Percentiles rank a stretch among this genome's conserved stretches.
phyloP scores from a whole-genome alignment of 1,139 yeast species.

The Sugiyamaella paludigena region DNA sequence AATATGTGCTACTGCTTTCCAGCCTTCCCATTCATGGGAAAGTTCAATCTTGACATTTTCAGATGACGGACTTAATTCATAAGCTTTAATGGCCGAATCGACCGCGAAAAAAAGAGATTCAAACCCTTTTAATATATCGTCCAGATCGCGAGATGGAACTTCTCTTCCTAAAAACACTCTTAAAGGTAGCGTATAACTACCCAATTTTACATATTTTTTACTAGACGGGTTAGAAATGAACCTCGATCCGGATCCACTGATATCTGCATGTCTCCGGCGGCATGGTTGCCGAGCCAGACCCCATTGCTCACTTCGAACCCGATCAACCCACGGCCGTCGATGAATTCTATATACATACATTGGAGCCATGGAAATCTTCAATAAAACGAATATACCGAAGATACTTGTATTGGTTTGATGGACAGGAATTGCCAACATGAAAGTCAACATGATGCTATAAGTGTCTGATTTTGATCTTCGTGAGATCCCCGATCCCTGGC shows the following conservation, averaged over 20 bases:
- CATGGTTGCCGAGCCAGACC: slow-evolving; percentile 1
- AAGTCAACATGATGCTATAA: too few relatives aligned
- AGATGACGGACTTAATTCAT: too few relatives aligned
- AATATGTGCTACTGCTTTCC: slow-evolving; percentile 12
- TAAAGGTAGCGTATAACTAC: slow-evolving; percentile 9
- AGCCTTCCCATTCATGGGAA: slow-evolving; percentile 5
- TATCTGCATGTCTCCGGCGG: too few relatives aligned
- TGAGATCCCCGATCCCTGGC: too few relatives aligned
- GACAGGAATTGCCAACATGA: too few relatives aligned
- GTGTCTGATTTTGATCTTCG: too few relatives aligned
- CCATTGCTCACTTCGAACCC: not conserved
- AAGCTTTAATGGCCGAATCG: not conserved
- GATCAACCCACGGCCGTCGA: not conserved
- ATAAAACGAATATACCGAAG: not conserved
- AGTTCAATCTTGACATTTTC: too few relatives aligned
- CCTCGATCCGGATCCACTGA: too few relatives aligned
- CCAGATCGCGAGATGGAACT: slow-evolving; percentile 2
- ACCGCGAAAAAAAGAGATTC: slow-evolving; percentile 6
- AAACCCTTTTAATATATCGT: not conserved
- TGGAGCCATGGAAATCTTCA: slow-evolving; percentile 11
- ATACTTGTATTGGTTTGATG: too few relatives aligned
- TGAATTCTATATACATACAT: slow-evolving; percentile 8
- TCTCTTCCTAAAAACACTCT: slow-evolving; percentile 14
- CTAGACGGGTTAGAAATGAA: not conserved
- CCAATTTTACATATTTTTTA: slow-evolving; percentile 10